phyloP scores from a whole-genome alignment of 768 basidiomycete species.

The Naganishia vaughanmartiniae region DNA sequence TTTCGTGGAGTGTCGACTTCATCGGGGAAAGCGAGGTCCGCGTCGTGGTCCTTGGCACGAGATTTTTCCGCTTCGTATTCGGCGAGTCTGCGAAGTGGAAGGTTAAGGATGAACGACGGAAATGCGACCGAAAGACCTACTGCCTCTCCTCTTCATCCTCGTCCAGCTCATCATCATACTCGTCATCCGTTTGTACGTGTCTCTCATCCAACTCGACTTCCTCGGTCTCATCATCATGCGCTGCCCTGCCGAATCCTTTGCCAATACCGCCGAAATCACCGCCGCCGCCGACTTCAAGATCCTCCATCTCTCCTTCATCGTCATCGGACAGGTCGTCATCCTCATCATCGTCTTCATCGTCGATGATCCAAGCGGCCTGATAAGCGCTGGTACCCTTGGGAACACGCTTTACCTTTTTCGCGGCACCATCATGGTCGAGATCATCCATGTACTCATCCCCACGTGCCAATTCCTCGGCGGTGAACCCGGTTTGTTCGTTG shows the following conservation, averaged over 20 bases:
- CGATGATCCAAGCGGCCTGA: conserved; percentile 93
- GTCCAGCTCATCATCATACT: conserved; percentile 57
- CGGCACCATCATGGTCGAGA: conserved; percentile 49
- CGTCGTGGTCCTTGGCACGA: conserved; percentile 49
- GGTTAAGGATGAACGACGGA: background rate
- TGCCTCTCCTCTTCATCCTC: conserved; percentile 79
- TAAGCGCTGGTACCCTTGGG: conserved; percentile 97
- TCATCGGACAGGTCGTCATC: conserved; percentile 57
- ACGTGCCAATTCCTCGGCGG: conserved; percentile 84
- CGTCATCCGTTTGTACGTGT: conserved; percentile 53
- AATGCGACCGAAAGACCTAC: conserved; percentile 56
- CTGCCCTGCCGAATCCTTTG: conserved; percentile 38
- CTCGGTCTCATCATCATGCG: conserved; percentile 53
- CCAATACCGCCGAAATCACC: conserved; percentile 43
- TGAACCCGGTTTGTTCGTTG: conserved; percentile 98
- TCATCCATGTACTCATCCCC: conserved; percentile 47
- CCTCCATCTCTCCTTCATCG: conserved; percentile 54
- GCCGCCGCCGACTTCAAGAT: conserved; percentile 40
- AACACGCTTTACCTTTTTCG: conserved; percentile 78
- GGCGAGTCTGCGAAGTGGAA: conserved; percentile 57
- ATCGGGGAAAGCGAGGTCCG: conserved; percentile 83
- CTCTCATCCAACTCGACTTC: conserved; percentile 59
- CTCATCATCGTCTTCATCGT: conserved; percentile 69
- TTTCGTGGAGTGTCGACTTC: conserved; percentile 93
- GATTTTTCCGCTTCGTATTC: conserved; percentile 59